Conservation (phyloP, 1,139 yeast species). For the Candida glucosophila region DNA sequence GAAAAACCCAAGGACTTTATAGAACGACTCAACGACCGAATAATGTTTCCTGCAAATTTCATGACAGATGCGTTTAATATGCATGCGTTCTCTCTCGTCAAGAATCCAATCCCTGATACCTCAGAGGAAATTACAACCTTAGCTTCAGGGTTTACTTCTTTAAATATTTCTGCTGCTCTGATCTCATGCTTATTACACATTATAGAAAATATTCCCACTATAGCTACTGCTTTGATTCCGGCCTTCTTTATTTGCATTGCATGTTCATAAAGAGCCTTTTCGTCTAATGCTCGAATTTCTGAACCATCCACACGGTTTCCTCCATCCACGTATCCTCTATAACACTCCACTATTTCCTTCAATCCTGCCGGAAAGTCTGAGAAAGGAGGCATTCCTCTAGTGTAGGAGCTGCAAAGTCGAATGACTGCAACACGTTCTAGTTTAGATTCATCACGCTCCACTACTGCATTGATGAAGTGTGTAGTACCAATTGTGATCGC, state of each 20-base stretch:
- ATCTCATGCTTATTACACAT: conserved; percentile 24
- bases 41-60: conserved; percentile 7
- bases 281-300: neutral
- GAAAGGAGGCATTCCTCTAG: conserved; percentile 25
- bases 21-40: neutral
- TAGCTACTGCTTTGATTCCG: conserved; percentile 14
- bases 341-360: conserved; percentile 18
- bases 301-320: neutral
- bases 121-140: conserved; percentile 25
- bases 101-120: conserved; percentile 29
- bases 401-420: conserved; percentile 29
- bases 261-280: neutral
- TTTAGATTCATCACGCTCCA: conserved; percentile 29
- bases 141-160: conserved; percentile 18
- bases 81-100: conserved; percentile 35
- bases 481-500: conserved; percentile 37
- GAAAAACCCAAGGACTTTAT: neutral
- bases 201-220: conserved; percentile 31
- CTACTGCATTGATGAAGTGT: conserved; percentile 37
- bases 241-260: no score
- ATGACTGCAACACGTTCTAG: conserved; percentile 32
- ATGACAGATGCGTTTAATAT: conserved; percentile 33
- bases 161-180: conserved; percentile 18
- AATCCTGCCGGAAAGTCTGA: conserved; percentile 32
- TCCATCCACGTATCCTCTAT: conserved; percentile 5